Evolutionary conservation across 441 rosid genomes (phyloP).

Genomic region (Codiaeum variegatum): DNA sequence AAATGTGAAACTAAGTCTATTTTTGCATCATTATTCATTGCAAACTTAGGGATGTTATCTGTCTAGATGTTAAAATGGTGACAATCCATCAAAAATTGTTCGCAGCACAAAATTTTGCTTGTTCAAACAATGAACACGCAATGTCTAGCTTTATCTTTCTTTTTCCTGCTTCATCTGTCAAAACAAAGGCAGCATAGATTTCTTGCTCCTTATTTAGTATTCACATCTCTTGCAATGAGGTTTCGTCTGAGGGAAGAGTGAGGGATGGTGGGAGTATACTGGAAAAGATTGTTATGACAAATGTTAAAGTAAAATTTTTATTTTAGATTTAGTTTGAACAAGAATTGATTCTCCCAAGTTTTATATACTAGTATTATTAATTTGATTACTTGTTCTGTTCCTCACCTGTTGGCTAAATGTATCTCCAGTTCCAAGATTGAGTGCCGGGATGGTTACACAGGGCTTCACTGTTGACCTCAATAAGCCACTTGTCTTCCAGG

Average conservation of each 20-base stretch:
- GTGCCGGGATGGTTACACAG: conserved; percentile 67
- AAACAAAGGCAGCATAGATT: background rate
- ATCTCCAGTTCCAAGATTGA: conserved; percentile 18
- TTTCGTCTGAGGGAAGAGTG: too few species aligned
- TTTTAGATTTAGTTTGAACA: background rate
- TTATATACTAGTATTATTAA: background rate
- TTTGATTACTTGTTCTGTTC: background rate
- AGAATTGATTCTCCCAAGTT: background rate
- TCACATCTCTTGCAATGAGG: background rate
- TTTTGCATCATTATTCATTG: background rate
- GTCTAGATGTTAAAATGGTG: background rate
- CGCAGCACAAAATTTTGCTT: background rate
- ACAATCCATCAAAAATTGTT: background rate
- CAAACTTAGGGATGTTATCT: background rate
- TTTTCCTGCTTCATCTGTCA: background rate
- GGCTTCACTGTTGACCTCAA: conserved; percentile 77
- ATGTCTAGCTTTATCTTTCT: background rate
- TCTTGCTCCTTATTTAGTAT: background rate
- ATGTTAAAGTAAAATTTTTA: background rate
- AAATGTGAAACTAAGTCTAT: background rate
- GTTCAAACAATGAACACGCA: background rate
- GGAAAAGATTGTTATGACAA: background rate
- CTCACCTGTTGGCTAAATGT: background rate
- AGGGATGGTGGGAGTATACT: too few species aligned
- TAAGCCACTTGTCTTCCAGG: conserved; percentile 96